phyloP scores from a whole-genome alignment of 257 asterid species.

The Fraxinus americana region DNA sequence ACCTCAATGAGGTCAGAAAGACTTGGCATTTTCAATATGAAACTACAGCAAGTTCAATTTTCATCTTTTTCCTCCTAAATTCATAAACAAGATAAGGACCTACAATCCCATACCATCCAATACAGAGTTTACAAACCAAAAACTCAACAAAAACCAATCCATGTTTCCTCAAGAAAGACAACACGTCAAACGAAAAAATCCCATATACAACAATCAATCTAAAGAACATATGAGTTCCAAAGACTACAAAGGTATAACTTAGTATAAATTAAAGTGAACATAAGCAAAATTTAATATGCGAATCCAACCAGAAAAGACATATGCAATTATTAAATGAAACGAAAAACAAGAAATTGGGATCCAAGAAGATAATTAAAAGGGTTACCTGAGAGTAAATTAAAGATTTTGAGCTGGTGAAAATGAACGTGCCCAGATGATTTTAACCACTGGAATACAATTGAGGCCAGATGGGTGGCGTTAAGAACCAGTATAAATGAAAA shows the following conservation, averaged over 20 bases:
- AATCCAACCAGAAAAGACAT: neutral
- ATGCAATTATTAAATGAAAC: neutral
- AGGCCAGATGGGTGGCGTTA: neutral
- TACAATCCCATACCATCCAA: neutral
- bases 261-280: neutral
- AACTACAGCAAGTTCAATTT: neutral
- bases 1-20: neutral
- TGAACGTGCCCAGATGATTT: neutral
- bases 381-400: neutral
- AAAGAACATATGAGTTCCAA: neutral
- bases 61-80: neutral
- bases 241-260: neutral
- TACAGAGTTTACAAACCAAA: neutral
- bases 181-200: neutral
- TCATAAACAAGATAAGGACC: neutral
- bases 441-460: neutral
- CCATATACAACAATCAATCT: neutral
- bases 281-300: neutral
- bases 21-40: neutral
- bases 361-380: neutral
- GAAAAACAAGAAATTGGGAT: neutral
- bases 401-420: neutral
- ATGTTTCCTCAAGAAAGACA: neutral
- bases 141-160: neutral
- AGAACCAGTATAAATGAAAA: neutral